phyloP scores from a whole-genome alignment of 1,284 basidiomycete genomes.

The Kwoniella shivajii region DNA sequence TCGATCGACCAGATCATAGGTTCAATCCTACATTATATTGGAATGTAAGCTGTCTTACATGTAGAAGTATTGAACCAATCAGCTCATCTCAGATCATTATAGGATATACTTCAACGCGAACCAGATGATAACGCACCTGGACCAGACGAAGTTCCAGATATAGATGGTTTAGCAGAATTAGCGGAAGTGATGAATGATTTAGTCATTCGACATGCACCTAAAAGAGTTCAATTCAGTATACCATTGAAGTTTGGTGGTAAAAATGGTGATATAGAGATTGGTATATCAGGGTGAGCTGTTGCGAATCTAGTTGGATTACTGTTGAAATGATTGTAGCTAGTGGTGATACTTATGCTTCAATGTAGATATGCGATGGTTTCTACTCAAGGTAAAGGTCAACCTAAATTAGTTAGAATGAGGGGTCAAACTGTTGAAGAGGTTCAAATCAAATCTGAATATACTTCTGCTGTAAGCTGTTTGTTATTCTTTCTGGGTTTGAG shows the following conservation, averaged over 20 bases:
- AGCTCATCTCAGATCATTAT: conserved; percentile 5
- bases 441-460: conserved; percentile 67
- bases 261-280: conserved; percentile 74
- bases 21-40: conserved; percentile 83
- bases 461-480: conserved; percentile 67
- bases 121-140: conserved; percentile 55
- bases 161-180: conserved; percentile 70
- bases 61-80: background rate
- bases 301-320: background rate
- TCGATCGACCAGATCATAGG: conserved; percentile 67
- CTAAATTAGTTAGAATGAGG: conserved; percentile 77
- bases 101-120: conserved; percentile 63
- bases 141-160: conserved; percentile 55
- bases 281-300: conserved; percentile 76
- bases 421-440: conserved; percentile 76
- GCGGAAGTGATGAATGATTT: conserved; percentile 61
- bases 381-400: conserved; percentile 76
- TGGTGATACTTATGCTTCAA: conserved; percentile 5
- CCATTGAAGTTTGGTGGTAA: conserved; percentile 71
- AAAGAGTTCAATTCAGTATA: conserved; percentile 81
- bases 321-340: background rate
- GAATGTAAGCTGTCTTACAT: conserved; percentile 65
- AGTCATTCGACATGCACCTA: conserved; percentile 81
- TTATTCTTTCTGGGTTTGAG: background rate
- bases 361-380: conserved; percentile 79